Evolutionary conservation across 2,329 filamentous ascomycete genomes (phyloP).

Genomic region (Ophiostoma quercus): DNA sequence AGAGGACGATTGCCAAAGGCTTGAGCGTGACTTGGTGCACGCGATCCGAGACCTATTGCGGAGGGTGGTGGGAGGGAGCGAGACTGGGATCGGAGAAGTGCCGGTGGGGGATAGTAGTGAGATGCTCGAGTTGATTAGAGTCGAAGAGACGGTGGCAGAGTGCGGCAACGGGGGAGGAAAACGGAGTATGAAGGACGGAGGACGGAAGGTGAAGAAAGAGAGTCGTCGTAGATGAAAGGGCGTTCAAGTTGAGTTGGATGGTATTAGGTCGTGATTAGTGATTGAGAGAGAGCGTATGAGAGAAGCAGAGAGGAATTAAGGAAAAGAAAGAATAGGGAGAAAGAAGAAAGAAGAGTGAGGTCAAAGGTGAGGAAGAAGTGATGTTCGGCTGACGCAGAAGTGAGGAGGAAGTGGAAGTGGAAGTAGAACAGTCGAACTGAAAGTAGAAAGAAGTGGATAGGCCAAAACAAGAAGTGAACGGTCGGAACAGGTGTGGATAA

Average conservation of each 20-base stretch:
- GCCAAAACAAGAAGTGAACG: constrained; percentile 1
- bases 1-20: background rate
- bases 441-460: background rate
- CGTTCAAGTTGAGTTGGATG: background rate
- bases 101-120: background rate
- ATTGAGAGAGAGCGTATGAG: background rate
- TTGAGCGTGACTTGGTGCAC: background rate
- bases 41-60: background rate
- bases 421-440: background rate
- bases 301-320: background rate
- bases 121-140: background rate
- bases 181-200: background rate
- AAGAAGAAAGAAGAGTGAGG: constrained; percentile 2
- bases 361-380: background rate
- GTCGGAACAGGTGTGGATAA: background rate
- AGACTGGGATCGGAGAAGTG: background rate
- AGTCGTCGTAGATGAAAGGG: background rate
- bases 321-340: background rate
- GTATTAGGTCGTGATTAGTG: background rate
- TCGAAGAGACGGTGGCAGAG: background rate
- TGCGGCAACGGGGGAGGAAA: no score
- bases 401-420: background rate
- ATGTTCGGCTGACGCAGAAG: background rate
- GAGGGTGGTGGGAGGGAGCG: background rate
- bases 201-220: background rate